These are phyloP conservation scores for Sphaerulina vaccinii DNA, from an alignment of 2,329 filamentous ascomycete genomes.

Conservation along the genomic window DNA sequence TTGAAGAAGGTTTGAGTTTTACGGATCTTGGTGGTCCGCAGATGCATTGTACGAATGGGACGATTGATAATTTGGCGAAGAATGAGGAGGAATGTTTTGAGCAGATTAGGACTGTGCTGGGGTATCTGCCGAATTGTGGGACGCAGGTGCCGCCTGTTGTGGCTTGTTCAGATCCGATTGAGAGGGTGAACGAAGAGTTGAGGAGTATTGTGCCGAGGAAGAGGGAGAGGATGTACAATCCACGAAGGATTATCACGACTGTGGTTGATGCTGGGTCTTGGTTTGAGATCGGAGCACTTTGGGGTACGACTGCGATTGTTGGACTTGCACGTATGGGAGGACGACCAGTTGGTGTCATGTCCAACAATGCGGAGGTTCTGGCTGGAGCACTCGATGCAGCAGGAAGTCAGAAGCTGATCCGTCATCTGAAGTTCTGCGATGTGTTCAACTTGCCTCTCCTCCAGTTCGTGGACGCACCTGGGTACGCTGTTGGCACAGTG, in stretches of 20 bases:
- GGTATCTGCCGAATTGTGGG: constrained; percentile 59
- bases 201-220: constrained; percentile 58
- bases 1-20: constrained; percentile 61
- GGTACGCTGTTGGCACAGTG: constrained; percentile 63
- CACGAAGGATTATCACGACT: constrained; percentile 56
- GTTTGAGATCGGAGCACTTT: constrained; percentile 64
- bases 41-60: constrained; percentile 65
- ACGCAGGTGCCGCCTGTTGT: constrained; percentile 53
- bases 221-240: constrained; percentile 60
- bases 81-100: constrained; percentile 62
- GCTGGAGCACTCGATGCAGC: constrained; percentile 61
- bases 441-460: constrained; percentile 64
- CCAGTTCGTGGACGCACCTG: constrained; percentile 63
- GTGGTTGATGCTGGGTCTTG: constrained; percentile 58
- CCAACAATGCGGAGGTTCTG: constrained; percentile 61
- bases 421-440: constrained; percentile 63
- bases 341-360: constrained; percentile 58
- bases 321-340: constrained; percentile 60
- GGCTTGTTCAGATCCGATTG: constrained; percentile 48
- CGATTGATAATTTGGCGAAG: constrained; percentile 62
- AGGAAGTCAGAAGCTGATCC: constrained; percentile 60
- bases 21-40: constrained; percentile 60
- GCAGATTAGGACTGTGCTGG: constrained; percentile 57
- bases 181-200: constrained; percentile 51
- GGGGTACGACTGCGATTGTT: constrained; percentile 62